phyloP scores from a whole-genome alignment of 371 early-diverging fungal species.

The Dinochytrium kinnereticum region DNA sequence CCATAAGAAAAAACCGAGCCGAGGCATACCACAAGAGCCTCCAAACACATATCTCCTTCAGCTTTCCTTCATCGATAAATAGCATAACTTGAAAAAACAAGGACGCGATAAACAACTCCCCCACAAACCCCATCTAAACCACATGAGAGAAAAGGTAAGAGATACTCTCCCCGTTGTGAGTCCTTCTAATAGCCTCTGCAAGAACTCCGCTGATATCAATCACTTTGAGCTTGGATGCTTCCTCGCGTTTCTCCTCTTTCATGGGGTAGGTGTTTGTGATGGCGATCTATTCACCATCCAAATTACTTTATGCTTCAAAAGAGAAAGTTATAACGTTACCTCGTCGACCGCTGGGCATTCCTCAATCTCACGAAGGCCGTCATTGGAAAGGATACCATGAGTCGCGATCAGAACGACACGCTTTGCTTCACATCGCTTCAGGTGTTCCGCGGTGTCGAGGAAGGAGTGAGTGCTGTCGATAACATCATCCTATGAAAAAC shows the following conservation, averaged over 20 bases:
- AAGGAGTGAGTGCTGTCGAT: conserved; percentile 87
- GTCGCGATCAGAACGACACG: conserved; percentile 92
- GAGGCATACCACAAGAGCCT: too few relatives aligned
- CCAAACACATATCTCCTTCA: too few relatives aligned
- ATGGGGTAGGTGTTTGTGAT: conserved; percentile 93
- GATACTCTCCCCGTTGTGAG: conserved; percentile 97
- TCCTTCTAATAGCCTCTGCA: conserved; percentile 96
- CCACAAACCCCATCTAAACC: neutral
- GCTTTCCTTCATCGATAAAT: neutral
- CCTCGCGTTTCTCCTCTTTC: conserved; percentile 71
- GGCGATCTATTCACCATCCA: conserved; percentile 61
- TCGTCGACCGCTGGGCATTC: conserved; percentile 74
- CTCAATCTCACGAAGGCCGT: conserved; percentile 83
- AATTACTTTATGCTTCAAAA: conserved; percentile 62
- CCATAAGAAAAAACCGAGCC: too few relatives aligned
- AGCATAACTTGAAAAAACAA: neutral
- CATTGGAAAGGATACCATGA: conserved; percentile 90
- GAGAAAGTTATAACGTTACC: conserved; percentile 88
- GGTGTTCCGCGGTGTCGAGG: conserved; percentile 88
- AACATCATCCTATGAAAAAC: conserved; percentile 82
- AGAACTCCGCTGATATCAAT: conserved; percentile 91
- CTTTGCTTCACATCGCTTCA: conserved; percentile 82
- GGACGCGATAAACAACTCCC: neutral
- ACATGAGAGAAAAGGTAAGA: conserved; percentile 77
- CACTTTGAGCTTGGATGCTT: conserved; percentile 79